phyloP scores from a whole-genome alignment of 495 filamentous ascomycete genomes.

The Daldinia bambusicola region DNA sequence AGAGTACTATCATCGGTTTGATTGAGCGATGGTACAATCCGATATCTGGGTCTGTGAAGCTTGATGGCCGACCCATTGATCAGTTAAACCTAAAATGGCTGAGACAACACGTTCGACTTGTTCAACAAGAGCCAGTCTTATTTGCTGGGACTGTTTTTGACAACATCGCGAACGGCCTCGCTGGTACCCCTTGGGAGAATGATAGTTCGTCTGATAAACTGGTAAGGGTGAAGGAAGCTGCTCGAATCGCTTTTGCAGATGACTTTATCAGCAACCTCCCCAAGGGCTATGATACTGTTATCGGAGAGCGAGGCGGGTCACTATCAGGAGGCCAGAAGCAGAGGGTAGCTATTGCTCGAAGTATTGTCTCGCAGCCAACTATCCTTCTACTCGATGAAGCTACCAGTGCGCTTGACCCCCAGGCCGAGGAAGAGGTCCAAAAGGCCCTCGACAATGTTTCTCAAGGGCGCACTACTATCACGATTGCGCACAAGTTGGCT shows the following conservation, averaged over 20 bases:
- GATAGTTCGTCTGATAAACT: constrained; percentile 42
- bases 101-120: constrained; percentile 62
- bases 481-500: constrained; percentile 77
- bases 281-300: constrained; percentile 65
- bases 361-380: constrained; percentile 76
- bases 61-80: constrained; percentile 57
- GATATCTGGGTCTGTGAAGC: constrained; percentile 50
- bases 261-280: constrained; percentile 57
- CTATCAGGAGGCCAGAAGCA: constrained; percentile 69
- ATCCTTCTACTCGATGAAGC: constrained; percentile 86
- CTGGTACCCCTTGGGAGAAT: constrained; percentile 56
- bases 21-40: constrained; percentile 87
- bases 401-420: constrained; percentile 79
- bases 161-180: constrained; percentile 63
- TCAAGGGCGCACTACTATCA: constrained; percentile 77
- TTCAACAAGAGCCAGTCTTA: constrained; percentile 68
- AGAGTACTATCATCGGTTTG: constrained; percentile 3
- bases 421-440: constrained; percentile 75
- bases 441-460: constrained; percentile 73
- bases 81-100: constrained; percentile 63
- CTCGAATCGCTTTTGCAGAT: constrained; percentile 53
- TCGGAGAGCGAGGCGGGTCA: constrained; percentile 62
- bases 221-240: constrained; percentile 57
- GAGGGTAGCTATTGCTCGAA: constrained; percentile 76
- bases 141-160: constrained; percentile 69